Percentiles rank a stretch among this genome's conserved stretches.
Conservation (phyloP, 1,284 basidiomycete genomes). For the Ustilago cynodontis region DNA sequence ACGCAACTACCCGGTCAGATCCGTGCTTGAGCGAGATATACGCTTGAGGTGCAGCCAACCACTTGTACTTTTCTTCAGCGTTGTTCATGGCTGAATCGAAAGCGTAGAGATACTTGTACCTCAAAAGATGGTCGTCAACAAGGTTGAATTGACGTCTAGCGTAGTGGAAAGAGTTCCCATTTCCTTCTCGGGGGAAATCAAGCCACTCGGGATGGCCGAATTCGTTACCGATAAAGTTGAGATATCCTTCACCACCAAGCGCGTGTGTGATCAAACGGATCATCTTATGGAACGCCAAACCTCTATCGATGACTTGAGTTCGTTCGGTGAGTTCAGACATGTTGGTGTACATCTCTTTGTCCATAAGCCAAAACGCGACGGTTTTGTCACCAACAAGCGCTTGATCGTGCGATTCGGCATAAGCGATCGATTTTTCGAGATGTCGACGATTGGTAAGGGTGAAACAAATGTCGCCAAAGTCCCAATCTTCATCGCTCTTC, state of each 20-base stretch:
- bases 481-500: slow-evolving; percentile 86
- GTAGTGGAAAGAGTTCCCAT: slow-evolving; percentile 94
- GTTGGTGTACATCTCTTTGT: slow-evolving; percentile 87
- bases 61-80: slow-evolving; percentile 81
- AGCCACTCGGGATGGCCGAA: slow-evolving; percentile 99
- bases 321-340: slow-evolving; percentile 91
- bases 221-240: slow-evolving; percentile 98
- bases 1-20: slow-evolving; percentile 78
- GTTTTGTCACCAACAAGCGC: slow-evolving; percentile 94
- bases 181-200: slow-evolving; percentile 95
- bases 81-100: slow-evolving; percentile 96
- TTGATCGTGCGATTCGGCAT: slow-evolving; percentile 97
- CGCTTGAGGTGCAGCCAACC: slow-evolving; percentile 85
- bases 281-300: slow-evolving; percentile 94
- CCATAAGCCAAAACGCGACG: slow-evolving; percentile 98
- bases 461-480: slow-evolving; percentile 86
- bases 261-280: slow-evolving; percentile 91
- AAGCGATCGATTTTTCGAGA: slow-evolving; percentile 91
- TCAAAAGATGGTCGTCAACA: slow-evolving; percentile 84
- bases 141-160: slow-evolving; percentile 90
- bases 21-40: slow-evolving; percentile 82
- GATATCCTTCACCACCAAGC: slow-evolving; percentile 94
- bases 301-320: slow-evolving; percentile 88
- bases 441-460: slow-evolving; percentile 91
- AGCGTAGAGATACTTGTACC: slow-evolving; percentile 91